Base-by-base conservation (phyloP, 495 filamentous ascomycete genomes). In the Chaetomium tenue region DNA sequence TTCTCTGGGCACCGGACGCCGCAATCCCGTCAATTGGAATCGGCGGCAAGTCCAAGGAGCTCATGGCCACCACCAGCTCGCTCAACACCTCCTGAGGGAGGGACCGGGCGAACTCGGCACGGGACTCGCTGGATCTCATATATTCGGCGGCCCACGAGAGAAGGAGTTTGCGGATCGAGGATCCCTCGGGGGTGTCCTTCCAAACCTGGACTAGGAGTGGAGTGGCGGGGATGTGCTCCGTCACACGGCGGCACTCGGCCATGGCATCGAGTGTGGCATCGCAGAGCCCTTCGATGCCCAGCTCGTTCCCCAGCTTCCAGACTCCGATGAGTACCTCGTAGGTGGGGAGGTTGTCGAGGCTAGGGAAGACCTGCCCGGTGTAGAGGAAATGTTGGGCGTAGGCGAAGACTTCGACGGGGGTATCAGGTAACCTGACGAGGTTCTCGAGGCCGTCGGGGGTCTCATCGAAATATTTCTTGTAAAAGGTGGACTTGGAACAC, bases 91-190 rank as follows among this genome's bases (percentile, higher is more conserved):
- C 81, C 67, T 84, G 77, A 0, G 83, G 83, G 2, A 85, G 77
- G 7, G 82, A 79, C 51, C 79, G 75, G 20, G 78, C 82, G 58
- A 85, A 85, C 59, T 80, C 77, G 22, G 78, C 74, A 5, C 81
- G 75, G 5, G 76, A 73, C 11, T 80, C 77, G 11, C 80, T 80
- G 2, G 81, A 81, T 64, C 79, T 68, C 73, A 83, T 83, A 59
- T 85, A 83, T 62, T 85, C 83, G 5, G 82, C 82, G 18, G 82
- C 82, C 83, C 83, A 85, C n/a, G 71, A 72, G 16, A 84, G 74
- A 18, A 85, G 75, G 25, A 85, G 78, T 50, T 73, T 75, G n/a
- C 83, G 76, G 42, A 85, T 81, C 16, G 79, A 76, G 11, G 81
- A 84, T 33, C 81, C 83, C 61, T 83, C 81, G 0, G 82, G 81